Evolutionary conservation across 768 basidiomycete genomes (phyloP).

Genomic region (Mycena filopes): DNA sequence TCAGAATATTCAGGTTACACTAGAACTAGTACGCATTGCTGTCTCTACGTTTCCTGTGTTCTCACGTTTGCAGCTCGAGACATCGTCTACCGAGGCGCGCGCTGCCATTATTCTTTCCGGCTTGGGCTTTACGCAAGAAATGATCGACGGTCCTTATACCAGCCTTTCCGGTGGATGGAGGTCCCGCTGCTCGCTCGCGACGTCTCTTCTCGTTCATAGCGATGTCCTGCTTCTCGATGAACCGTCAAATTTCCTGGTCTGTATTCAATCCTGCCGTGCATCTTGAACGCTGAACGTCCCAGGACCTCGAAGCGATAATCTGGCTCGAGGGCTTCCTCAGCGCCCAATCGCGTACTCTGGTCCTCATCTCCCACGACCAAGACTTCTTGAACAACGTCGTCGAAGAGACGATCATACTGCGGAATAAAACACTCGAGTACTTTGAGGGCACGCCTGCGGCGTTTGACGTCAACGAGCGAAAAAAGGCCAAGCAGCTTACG

Average conservation of each 20-base stretch:
- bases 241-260: constrained; percentile 57
- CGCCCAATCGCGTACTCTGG: constrained; percentile 57
- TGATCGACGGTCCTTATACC: constrained; percentile 50
- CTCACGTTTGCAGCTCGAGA: constrained; percentile 40
- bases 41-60: neutral
- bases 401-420: constrained; percentile 70
- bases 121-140: constrained; percentile 63
- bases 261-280: neutral
- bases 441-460: constrained; percentile 67
- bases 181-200: constrained; percentile 67
- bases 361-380: constrained; percentile 75
- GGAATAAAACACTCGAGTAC: constrained; percentile 61
- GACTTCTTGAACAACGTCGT: constrained; percentile 68
- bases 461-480: constrained; percentile 57
- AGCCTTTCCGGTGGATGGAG: constrained; percentile 75
- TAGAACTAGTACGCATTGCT: constrained; percentile 23
- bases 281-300: neutral
- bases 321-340: constrained; percentile 66
- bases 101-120: constrained; percentile 66
- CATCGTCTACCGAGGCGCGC: constrained; percentile 54
- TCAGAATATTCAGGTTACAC: constrained; percentile 27
- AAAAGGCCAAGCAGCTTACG: constrained; percentile 55
- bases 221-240: constrained; percentile 73
- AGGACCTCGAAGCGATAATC: constrained; percentile 61
- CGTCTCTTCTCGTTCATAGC: constrained; percentile 63